phyloP scores from a whole-genome alignment of 2,329 filamentous ascomycete species.

The Colletotrichum caudatum region DNA sequence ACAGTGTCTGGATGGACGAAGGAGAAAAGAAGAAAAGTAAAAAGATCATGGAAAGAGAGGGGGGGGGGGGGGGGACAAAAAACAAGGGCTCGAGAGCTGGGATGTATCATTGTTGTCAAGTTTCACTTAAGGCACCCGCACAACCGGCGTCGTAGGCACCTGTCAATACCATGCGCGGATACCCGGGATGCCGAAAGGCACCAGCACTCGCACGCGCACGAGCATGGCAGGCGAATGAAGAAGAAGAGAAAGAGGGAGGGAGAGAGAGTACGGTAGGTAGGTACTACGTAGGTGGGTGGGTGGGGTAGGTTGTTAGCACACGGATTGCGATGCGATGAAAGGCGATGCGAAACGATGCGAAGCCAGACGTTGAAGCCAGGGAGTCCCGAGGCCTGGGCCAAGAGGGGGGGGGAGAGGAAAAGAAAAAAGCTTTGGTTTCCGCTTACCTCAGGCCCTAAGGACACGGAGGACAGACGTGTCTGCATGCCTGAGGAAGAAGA shows the following conservation, averaged over 20 bases:
- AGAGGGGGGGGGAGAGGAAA: too few species aligned
- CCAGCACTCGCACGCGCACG: background rate
- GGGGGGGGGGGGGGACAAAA: background rate
- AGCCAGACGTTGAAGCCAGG: background rate
- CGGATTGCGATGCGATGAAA: background rate
- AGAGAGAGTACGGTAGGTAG: background rate
- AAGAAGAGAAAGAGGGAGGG: background rate
- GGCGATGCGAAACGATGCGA: background rate
- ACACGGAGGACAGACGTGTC: background rate
- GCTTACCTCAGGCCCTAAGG: background rate
- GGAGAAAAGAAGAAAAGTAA: background rate
- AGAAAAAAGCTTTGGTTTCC: background rate
- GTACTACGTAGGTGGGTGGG: background rate
- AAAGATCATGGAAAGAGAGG: too few species aligned
- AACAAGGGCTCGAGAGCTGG: too few species aligned
- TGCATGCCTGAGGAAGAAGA: background rate
- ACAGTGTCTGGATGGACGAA: background rate
- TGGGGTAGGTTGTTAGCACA: background rate
- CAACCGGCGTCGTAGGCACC: constrained; percentile 2
- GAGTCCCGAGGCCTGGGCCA: background rate
- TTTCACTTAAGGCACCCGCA: constrained; percentile 10
- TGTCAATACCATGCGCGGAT: constrained; percentile 1
- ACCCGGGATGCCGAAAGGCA: background rate
- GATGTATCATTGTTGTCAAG: constrained; percentile 19
- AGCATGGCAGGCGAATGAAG: background rate